Evolutionary conservation across 2,329 filamentous ascomycete species (phyloP).

Genomic region (Arthrinium puccinioides): DNA sequence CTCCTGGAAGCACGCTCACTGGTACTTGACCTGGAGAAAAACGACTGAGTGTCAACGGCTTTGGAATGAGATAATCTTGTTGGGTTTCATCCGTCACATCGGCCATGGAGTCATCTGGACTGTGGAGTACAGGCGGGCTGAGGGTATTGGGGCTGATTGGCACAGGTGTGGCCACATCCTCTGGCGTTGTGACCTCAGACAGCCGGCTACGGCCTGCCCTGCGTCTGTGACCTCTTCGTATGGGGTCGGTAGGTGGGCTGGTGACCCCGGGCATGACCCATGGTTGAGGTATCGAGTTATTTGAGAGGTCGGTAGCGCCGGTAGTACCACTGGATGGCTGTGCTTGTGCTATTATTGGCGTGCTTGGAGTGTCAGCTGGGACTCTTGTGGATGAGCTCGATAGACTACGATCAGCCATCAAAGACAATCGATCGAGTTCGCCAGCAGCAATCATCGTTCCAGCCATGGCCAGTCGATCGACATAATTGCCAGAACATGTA

Average conservation of each 20-base stretch:
- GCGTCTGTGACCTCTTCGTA: constrained; percentile 10
- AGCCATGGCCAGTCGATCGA: constrained; percentile 15
- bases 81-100: no score
- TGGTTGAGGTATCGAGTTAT: background rate
- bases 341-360: no score
- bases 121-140: no score
- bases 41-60: no score
- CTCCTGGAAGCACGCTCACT: no score
- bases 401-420: constrained; percentile 5
- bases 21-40: no score
- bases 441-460: constrained; percentile 17
- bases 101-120: no score
- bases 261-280: background rate
- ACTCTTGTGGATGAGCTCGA: background rate
- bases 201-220: constrained; percentile 15
- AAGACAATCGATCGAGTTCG: constrained; percentile 18
- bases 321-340: background rate
- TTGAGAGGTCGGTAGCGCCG: background rate
- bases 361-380: no score
- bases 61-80: no score
- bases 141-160: no score
- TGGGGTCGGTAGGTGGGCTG: constrained; percentile 5
- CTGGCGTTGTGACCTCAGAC: constrained; percentile 22
- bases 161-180: constrained; percentile 8
- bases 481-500: constrained; percentile 4